Conservation (phyloP, 2,329 filamentous ascomycete genomes). For the Penicillium psychrosexuale region DNA sequence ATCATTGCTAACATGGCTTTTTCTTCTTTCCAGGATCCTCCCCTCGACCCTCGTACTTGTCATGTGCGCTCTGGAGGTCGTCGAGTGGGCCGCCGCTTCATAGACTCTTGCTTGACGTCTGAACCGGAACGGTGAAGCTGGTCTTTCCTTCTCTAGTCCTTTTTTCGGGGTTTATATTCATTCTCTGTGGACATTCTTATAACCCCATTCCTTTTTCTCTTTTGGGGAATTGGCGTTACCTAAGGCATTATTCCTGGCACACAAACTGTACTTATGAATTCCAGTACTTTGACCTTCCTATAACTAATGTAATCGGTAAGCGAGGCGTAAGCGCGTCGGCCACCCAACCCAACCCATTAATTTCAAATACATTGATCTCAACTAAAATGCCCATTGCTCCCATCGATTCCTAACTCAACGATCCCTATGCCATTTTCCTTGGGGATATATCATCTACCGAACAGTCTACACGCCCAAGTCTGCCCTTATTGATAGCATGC, state of each 20-base stretch:
- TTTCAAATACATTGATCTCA: no score
- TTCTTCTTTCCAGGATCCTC: conserved; percentile 71
- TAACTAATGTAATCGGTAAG: no score
- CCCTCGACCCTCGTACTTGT: conserved; percentile 89
- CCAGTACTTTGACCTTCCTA: no score
- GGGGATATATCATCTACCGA: no score
- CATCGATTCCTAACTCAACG: no score
- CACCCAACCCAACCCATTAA: no score
- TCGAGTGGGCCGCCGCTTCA: conserved; percentile 69
- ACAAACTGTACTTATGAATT: neutral
- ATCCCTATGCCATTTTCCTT: no score
- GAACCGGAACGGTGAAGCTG: neutral
- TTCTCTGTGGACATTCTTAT: neutral
- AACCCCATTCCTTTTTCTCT: neutral
- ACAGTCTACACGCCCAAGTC: conserved; percentile 31
- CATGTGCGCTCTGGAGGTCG: conserved; percentile 84
- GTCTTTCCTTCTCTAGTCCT: neutral
- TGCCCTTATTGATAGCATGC: conserved; percentile 84
- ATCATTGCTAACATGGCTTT: conserved; percentile 19
- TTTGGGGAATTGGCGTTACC: neutral
- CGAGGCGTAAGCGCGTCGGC: no score
- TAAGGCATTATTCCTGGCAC: neutral
- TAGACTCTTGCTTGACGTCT: conserved; percentile 5
- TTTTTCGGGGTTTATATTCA: neutral
- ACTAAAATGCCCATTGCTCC: no score